A percentile compares a stretch with the other conserved stretches of the same genome.
These are phyloP conservation scores for Calocybe cyanea DNA, from an alignment of 768 basidiomycete species.

Conservation along the genomic window DNA sequence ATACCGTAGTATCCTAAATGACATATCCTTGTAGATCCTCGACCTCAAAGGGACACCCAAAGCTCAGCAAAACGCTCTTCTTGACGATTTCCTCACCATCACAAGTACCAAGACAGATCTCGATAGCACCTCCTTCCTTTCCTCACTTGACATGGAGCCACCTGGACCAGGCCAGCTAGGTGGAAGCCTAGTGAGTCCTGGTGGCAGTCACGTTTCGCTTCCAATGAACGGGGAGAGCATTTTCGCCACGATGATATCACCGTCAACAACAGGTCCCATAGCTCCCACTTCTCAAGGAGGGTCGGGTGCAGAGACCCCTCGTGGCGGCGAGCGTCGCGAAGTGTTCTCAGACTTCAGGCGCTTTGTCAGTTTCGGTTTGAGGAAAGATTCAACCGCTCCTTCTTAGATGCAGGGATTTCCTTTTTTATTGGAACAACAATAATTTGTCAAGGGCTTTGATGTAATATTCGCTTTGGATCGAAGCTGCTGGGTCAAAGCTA, in stretches of 20 bases:
- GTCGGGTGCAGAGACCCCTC: conserved; percentile 40
- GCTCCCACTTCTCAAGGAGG: conserved; percentile 27
- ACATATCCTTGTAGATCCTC: conserved; percentile 62
- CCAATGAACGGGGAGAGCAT: conserved; percentile 52
- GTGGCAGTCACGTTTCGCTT: conserved; percentile 57
- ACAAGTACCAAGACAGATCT: conserved; percentile 92
- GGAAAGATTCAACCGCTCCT: conserved; percentile 54
- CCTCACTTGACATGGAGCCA: conserved; percentile 95
- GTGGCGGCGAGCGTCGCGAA: conserved; percentile 58
- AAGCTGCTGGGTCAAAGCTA: no score
- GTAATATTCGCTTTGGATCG: no score
- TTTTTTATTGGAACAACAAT: background rate
- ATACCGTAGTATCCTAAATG: background rate
- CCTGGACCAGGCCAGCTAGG: conserved; percentile 41
- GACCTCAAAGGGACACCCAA: conserved; percentile 94
- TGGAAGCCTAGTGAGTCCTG: conserved; percentile 61
- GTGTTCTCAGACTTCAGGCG: conserved; percentile 87
- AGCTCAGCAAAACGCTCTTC: conserved; percentile 78
- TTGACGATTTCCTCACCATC: conserved; percentile 88
- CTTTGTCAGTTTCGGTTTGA: conserved; percentile 84
- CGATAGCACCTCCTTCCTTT: conserved; percentile 87
- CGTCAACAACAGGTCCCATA: conserved; percentile 59
- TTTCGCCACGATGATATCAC: conserved; percentile 56
- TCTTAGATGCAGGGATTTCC: conserved; percentile 10
- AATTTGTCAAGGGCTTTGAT: no score